phyloP scores from a whole-genome alignment of 2,329 filamentous ascomycete species.

The Diaporthe velutina region DNA sequence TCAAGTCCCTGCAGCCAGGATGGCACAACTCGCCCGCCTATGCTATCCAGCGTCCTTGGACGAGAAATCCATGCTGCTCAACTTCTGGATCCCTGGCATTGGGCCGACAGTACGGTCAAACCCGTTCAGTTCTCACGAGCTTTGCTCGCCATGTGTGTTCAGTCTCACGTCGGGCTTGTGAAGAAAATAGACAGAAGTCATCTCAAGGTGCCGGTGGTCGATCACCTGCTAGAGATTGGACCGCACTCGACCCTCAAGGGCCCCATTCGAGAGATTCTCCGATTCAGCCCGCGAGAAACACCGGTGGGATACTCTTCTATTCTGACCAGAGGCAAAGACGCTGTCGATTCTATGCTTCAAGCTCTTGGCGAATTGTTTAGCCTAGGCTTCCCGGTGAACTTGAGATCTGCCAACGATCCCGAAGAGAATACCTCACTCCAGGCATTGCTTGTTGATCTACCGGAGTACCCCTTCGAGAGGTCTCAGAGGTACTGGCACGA shows the following conservation, averaged over 20 bases:
- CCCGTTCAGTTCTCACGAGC: slow-evolving; percentile 7
- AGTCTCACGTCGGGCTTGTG: neutral
- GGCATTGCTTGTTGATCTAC: neutral
- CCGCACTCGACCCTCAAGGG: neutral
- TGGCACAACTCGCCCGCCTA: neutral
- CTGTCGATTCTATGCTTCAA: neutral
- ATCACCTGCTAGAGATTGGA: neutral
- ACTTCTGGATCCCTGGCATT: neutral
- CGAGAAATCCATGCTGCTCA: neutral
- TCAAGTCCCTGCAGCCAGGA: neutral
- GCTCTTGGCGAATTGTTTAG: neutral
- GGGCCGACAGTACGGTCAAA: neutral
- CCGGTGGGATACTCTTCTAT: neutral
- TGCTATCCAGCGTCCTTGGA: neutral
- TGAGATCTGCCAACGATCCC: neutral
- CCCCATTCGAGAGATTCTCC: neutral
- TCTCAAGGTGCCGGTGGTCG: neutral
- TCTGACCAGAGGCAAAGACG: neutral
- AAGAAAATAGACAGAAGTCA: neutral
- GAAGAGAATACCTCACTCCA: neutral
- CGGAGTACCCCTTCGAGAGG: slow-evolving; percentile 3
- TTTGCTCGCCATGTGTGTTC: neutral
- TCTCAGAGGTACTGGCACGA: slow-evolving; percentile 11
- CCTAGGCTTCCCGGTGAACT: neutral
- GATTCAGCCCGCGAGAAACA: neutral